A percentile compares a stretch with the other conserved stretches of the same genome.
Conservation (phyloP, 2,329 filamentous ascomycete genomes). For the Microdochium trichocladiopsis region DNA sequence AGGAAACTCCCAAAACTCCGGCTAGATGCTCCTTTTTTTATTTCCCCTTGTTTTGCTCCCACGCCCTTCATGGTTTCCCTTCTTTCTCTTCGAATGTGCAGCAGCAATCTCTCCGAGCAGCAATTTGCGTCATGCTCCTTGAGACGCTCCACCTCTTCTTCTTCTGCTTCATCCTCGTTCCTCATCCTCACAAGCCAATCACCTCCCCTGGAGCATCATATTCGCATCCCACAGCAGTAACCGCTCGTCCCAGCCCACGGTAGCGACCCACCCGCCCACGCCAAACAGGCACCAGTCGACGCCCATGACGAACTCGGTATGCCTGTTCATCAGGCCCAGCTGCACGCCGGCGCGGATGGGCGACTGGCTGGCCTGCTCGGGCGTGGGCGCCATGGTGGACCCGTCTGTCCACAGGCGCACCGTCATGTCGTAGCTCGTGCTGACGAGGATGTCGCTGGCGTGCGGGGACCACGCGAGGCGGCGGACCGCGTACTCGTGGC, state of each 20-base stretch:
- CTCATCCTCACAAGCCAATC: slow-evolving; percentile 5
- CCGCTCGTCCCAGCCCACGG: slow-evolving; percentile 88
- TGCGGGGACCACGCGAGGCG: slow-evolving; percentile 90
- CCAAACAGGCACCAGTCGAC: slow-evolving; percentile 98
- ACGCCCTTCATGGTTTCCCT: too few species aligned
- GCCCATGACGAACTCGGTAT: slow-evolving; percentile 94
- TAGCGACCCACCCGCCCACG: slow-evolving; percentile 90
- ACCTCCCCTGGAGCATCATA: slow-evolving; percentile 16
- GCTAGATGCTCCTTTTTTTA: too few species aligned
- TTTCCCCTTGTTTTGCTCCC: too few species aligned
- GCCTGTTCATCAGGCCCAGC: slow-evolving; percentile 80
- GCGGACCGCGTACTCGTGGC: slow-evolving; percentile 87
- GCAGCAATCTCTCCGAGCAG: too few species aligned
- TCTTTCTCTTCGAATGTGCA: too few species aligned
- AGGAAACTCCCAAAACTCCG: too few species aligned
- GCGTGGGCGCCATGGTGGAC: slow-evolving; percentile 30
- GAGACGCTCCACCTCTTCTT: too few species aligned
- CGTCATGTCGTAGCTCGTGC: slow-evolving; percentile 96
- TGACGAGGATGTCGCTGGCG: slow-evolving; percentile 78
- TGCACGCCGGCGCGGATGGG: slow-evolving; percentile 54
- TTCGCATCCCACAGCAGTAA: slow-evolving; percentile 87
- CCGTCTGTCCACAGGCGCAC: slow-evolving; percentile 88
- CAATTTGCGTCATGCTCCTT: too few species aligned
- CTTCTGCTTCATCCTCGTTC: too few species aligned
- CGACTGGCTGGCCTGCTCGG: slow-evolving; percentile 17